Percentiles rank a stretch among this genome's conserved stretches.
phyloP scores from a whole-genome alignment of 768 basidiomycete genomes.

The Tylopilus balloui region DNA sequence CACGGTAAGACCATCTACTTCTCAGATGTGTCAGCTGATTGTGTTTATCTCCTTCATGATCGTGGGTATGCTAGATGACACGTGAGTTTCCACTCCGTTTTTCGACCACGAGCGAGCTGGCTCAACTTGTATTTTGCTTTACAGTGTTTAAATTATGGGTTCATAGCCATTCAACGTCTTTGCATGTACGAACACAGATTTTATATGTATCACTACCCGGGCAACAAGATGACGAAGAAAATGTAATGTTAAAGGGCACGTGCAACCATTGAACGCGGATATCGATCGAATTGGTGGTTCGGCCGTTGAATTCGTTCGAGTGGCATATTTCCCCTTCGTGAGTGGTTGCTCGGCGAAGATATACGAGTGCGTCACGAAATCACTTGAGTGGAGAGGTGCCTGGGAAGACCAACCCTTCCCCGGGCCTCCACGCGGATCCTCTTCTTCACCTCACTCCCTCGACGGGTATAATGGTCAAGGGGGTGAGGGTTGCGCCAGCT shows the following conservation, averaged over 20 bases:
- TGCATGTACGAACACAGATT: conserved; percentile 19
- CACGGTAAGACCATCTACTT: conserved; percentile 49
- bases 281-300: background rate
- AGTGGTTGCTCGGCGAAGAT: no score
- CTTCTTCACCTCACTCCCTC: no score
- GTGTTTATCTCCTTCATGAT: conserved; percentile 1
- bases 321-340: no score
- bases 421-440: no score
- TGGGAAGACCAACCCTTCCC: no score
- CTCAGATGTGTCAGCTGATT: conserved; percentile 12
- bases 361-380: no score
- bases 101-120: background rate
- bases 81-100: conserved; percentile 39
- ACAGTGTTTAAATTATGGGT: conserved; percentile 34
- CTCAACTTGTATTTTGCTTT: conserved; percentile 4
- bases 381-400: no score
- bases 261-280: background rate
- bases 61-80: conserved; percentile 44
- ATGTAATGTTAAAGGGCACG: background rate
- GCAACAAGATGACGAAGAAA: conserved; percentile 4
- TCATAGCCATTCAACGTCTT: conserved; percentile 8
- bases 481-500: no score
- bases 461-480: no score
- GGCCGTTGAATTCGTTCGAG: background rate
- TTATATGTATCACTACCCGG: conserved; percentile 19